Base-by-base conservation (phyloP, 2,329 filamentous ascomycete species). In the Xylaria sp. region DNA sequence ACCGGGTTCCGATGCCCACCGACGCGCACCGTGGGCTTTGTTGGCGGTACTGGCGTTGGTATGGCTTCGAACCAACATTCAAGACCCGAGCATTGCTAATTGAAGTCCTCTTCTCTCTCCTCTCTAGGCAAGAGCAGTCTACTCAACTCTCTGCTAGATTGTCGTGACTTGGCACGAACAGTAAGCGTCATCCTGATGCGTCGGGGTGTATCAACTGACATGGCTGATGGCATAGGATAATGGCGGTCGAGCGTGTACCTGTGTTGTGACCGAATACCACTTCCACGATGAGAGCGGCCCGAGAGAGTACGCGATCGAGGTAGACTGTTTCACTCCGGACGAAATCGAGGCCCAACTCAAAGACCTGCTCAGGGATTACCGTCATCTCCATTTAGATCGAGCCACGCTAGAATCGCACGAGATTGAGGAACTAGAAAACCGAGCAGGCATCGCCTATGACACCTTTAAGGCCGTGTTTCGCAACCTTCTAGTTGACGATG, bases 41-140 rank as follows among this genome's bases (percentile, higher is more conserved):
- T 81, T 0, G 79, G 79, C 0, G 78, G 80, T 60, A 79, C 78
- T 10, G 79, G 79, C 2, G 76, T 75, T 39, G 76, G 76, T 77
- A 64, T 64, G 73, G 48, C 37, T 39, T 6, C 56, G 30, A 13
- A 42, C 11, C 37, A 13, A 13, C 11, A 42, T 42, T 42, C 37
- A 4, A 19, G 46, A 19, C 8, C 11, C n/a, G n/a, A 19, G 3
- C 18, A 6, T 46, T 19, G n/a, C 23, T 19, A 1, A 47, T 16
- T 18, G 13, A 35, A 42, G 37, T 42, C 8, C 8, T 8, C 4
- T 42, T 42, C 8, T 30, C 23, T 30, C 37, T 9, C 11, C 37
- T 18, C 30, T 11, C 23, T 35, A 75, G 78, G 79, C 0, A 80
- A 81, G 68, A 80, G 78, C 59, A 81, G 79, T 59, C 66, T 81